A percentile compares a stretch with the other conserved stretches of the same genome.
These are phyloP conservation scores for Drosera capensis DNA, from an alignment of 148 eudicot genomes.

Conservation along the genomic window DNA sequence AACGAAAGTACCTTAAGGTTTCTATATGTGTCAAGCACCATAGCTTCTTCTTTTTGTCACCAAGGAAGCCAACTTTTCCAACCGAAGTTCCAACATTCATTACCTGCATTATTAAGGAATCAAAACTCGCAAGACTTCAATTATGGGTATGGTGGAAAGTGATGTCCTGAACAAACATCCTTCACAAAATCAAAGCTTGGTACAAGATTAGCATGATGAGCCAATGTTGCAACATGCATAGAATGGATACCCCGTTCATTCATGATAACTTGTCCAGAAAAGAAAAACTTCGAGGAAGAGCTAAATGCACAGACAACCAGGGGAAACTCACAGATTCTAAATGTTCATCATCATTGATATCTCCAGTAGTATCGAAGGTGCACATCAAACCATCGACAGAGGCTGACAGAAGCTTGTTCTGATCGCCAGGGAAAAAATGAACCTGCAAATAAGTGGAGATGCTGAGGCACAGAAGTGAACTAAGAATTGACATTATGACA, in stretches of 20 bases:
- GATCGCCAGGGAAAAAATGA: slow-evolving; percentile 62
- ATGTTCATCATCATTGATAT: slow-evolving; percentile 80
- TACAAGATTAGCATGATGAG: too few relatives aligned
- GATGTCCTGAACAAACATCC: not conserved
- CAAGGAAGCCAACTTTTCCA: slow-evolving; percentile 80
- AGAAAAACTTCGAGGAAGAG: too few relatives aligned
- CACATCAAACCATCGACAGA: slow-evolving; percentile 94
- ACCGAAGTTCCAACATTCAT: slow-evolving; percentile 87
- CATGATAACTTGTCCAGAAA: not conserved
- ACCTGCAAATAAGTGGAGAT: slow-evolving; percentile 29
- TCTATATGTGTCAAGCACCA: slow-evolving; percentile 94
- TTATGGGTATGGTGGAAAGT: not conserved
- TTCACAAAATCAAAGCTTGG: not conserved
- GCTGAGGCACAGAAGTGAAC: not conserved
- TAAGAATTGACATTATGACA: not conserved
- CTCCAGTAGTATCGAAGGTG: slow-evolving; percentile 68
- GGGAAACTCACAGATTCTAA: slow-evolving; percentile 56
- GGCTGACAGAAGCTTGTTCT: slow-evolving; percentile 78
- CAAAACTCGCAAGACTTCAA: not conserved
- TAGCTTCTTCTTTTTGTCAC: slow-evolving; percentile 43
- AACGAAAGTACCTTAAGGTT: slow-evolving; percentile 54
- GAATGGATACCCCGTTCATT: not conserved
- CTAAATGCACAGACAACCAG: not conserved
- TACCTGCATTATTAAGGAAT: slow-evolving; percentile 28
- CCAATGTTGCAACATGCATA: not conserved